These are phyloP conservation scores for Epichloe brachyelytri DNA, from an alignment of 2,329 filamentous ascomycete species.

Conservation along the genomic window DNA sequence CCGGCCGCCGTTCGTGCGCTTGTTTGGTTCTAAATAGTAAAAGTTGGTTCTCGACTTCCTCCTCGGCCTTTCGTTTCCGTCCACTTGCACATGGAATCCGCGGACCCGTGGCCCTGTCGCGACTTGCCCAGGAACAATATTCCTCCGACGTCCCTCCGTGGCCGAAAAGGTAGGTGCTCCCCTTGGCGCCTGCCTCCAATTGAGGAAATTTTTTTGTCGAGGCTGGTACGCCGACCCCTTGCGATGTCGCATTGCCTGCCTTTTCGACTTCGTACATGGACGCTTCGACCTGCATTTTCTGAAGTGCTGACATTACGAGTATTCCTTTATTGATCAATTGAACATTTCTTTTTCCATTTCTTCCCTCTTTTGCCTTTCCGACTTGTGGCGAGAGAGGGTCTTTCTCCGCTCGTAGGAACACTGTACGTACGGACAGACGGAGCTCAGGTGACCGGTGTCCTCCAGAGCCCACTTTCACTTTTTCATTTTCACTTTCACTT, in stretches of 20 bases:
- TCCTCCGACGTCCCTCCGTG: neutral
- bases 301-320: too few species aligned
- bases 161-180: neutral
- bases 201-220: conserved; percentile 1
- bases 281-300: neutral
- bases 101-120: conserved; percentile 2
- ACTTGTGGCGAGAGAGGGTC: neutral
- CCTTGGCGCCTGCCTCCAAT: neutral
- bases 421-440: too few species aligned
- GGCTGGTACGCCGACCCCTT: neutral
- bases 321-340: neutral
- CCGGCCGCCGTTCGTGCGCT: neutral
- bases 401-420: neutral
- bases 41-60: too few species aligned
- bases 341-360: neutral
- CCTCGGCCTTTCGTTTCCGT: too few species aligned
- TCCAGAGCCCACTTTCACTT: conserved; percentile 2
- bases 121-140: neutral
- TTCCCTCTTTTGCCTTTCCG: neutral
- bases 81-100: neutral
- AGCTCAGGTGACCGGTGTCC: conserved; percentile 1
- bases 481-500: neutral
- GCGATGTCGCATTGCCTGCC: neutral
- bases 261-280: neutral
- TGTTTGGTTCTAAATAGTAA: neutral